Conservation (phyloP, 2,329 filamentous ascomycete species). For the Diaporthe australafricana region DNA sequence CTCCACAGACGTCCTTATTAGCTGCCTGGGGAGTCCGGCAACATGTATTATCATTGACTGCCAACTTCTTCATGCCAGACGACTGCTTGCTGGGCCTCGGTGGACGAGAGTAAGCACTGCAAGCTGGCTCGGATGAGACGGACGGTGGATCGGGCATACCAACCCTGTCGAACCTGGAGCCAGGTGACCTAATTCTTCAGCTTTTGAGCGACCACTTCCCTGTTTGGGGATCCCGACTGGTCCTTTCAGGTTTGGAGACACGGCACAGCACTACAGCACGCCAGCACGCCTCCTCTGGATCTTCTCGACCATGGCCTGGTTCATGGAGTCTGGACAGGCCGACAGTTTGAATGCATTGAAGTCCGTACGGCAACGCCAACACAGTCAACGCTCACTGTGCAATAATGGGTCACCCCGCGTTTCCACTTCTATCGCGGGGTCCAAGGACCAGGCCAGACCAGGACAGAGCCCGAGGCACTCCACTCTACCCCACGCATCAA, state of each 20-base stretch:
- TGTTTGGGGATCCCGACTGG: conserved; percentile 27
- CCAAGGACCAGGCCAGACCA: conserved; percentile 5
- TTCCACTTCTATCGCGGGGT: conserved; percentile 28
- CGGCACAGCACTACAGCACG: not conserved
- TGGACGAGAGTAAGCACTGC: not conserved
- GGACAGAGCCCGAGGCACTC: not conserved
- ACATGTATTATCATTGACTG: not conserved
- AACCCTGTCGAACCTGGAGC: conserved; percentile 9
- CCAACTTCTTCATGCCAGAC: not conserved
- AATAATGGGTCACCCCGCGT: conserved; percentile 20
- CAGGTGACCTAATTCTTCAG: conserved; percentile 18
- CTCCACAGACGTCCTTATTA: not conserved
- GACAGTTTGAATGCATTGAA: not conserved
- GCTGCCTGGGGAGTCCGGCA: not conserved
- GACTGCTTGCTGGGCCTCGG: not conserved
- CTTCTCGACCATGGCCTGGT: not conserved
- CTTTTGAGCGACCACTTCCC: conserved; percentile 11
- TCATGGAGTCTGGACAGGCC: conserved; percentile 13
- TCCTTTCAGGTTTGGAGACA: not conserved
- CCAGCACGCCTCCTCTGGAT: not conserved
- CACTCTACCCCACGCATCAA: conserved; percentile 11
- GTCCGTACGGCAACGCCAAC: not conserved
- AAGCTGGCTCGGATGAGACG: conserved; percentile 19
- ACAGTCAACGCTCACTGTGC: conserved; percentile 18
- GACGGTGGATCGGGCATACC: conserved; percentile 5